Evolutionary conservation across 306 rosid species (phyloP), one percentile per base, ranked within the genome.

Genomic region (Malus asiatica): DNA sequence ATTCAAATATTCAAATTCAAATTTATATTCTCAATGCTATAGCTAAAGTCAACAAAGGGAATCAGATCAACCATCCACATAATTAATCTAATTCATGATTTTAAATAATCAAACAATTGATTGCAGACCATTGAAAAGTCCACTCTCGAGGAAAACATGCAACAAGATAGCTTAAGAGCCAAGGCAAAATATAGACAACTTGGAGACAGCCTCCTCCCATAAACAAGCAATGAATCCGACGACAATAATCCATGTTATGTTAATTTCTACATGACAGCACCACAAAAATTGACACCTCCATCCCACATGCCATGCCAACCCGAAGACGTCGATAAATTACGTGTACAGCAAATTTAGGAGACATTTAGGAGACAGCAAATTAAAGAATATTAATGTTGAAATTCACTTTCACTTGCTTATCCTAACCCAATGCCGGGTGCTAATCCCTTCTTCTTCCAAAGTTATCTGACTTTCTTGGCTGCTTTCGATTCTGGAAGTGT

Each of bases 401-500:
- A 58, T 51, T 57, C 25, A 30, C 76, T n/a, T 27, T 33, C 25
- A 67, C 67, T 76, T 71, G 67, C 84, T 64, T 90, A 71, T 66
- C 77, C 85, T 76, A 77, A 83, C 82, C 80, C 45, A 76, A 86
- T 35, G 74, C 77, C 62, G 66, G 64, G 60, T 74, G 78, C 76
- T 79, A 45, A 58, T 51, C 15, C 73, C 3, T 52, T 19, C 19
- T 66, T 71, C 68, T 84, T 69, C 48, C 75, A 74, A 51, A 73
- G 58, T 86, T 88, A 87, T 86, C 82, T 84, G 59, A 75, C 80
- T 74, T 87, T 88, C 58, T 27, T 76, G 44, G 84, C 93, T n/a
- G 76, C 69, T 79, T 92, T 92, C 4, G 89, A 65, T 55, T 83
- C n/a, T 66, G 97, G 97, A 73, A 90, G 92, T 44, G 98, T 92